A percentile compares a stretch with the other conserved stretches of the same genome.
Conservation (phyloP, 2,329 filamentous ascomycete genomes). For the Botrytis byssoidea region DNA sequence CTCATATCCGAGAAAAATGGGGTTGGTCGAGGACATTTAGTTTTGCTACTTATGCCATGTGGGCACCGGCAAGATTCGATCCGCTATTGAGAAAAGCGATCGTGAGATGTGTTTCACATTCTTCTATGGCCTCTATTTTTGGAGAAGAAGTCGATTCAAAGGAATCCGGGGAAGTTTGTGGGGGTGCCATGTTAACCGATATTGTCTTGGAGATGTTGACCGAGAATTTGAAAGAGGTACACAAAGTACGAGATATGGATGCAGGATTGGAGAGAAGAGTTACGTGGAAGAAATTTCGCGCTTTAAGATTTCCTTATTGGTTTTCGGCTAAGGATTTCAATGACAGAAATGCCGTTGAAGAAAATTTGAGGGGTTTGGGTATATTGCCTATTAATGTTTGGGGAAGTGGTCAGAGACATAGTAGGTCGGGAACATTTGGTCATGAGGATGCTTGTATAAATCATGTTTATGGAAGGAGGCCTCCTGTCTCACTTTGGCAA, state of each 20-base stretch:
- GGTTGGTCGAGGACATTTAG: constrained; percentile 28
- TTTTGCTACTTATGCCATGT: constrained; percentile 27
- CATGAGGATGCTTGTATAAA: constrained; percentile 29
- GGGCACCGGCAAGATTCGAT: constrained; percentile 32
- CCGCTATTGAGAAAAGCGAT: constrained; percentile 30
- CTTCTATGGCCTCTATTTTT: constrained; percentile 3
- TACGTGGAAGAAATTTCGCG: constrained; percentile 31
- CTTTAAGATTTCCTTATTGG: constrained; percentile 26
- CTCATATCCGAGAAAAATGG: constrained; percentile 22
- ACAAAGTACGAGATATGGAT: constrained; percentile 29
- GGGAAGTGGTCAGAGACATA: constrained; percentile 32
- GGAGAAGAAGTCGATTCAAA: constrained; percentile 13
- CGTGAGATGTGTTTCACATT: constrained; percentile 30
- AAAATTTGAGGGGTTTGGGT: constrained; percentile 27
- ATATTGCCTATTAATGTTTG: constrained; percentile 32
- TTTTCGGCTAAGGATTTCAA: constrained; percentile 23
- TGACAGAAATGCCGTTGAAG: constrained; percentile 17
- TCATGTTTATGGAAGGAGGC: constrained; percentile 23
- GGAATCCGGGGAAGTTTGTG: constrained; percentile 26
- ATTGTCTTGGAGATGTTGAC: constrained; percentile 27
- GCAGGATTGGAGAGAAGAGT: constrained; percentile 31
- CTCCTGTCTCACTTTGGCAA: constrained; percentile 9
- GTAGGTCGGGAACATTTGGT: constrained; percentile 26
- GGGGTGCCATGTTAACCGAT: constrained; percentile 32
- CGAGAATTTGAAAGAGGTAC: constrained; percentile 23